phyloP scores from a whole-genome alignment of 2,329 filamentous ascomycete species.

The Penicillium sumatraense region DNA sequence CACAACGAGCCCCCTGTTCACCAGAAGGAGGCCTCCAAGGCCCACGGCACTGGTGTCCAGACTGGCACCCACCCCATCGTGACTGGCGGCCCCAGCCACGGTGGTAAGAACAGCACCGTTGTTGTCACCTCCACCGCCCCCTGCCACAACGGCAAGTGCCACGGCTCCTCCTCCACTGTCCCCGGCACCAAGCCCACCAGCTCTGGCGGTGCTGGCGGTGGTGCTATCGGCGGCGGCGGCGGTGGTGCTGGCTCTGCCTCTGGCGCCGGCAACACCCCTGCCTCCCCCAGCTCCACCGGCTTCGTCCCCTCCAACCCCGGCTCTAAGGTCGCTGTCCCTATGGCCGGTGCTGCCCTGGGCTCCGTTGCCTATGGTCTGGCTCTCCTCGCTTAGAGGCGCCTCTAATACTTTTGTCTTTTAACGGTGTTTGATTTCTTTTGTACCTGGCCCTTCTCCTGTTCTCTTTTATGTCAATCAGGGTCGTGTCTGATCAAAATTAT shows the following conservation, averaged over 20 bases:
- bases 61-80: conserved; percentile 27
- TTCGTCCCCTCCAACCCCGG: conserved; percentile 32
- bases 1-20: conserved; percentile 20
- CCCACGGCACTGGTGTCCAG: conserved; percentile 8
- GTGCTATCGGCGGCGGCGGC: neutral
- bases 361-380: conserved; percentile 26
- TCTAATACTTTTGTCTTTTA: conserved; percentile 14
- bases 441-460: neutral
- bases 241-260: conserved; percentile 10
- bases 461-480: neutral
- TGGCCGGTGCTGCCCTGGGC: conserved; percentile 27
- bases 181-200: conserved; percentile 3
- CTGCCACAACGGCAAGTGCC: conserved; percentile 7
- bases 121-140: conserved; percentile 17
- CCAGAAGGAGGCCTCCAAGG: conserved; percentile 5
- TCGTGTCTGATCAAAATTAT: neutral
- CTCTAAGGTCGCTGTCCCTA: conserved; percentile 29
- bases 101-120: conserved; percentile 7
- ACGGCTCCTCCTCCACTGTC: conserved; percentile 3
- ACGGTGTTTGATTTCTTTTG: conserved; percentile 11
- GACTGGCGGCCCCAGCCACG: conserved; percentile 16
- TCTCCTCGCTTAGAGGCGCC: conserved; percentile 31
- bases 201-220: neutral
- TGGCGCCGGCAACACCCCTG: conserved; percentile 15
- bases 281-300: conserved; percentile 22